Conservation (phyloP, 305 asterid genomes). For the Fraxinus dipetala region DNA sequence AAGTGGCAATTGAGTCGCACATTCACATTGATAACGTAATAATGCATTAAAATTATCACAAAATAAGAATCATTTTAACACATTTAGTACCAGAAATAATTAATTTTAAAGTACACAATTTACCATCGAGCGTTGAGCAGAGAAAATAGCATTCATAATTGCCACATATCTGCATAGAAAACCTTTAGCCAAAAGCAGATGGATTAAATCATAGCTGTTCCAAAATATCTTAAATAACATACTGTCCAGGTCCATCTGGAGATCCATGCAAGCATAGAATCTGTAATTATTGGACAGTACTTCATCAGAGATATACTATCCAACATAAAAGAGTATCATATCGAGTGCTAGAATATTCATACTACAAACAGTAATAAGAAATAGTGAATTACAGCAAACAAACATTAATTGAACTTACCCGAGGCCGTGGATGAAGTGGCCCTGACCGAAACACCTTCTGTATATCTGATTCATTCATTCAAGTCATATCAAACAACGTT, state of each 20-base stretch:
- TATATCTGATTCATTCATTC: slow-evolving; percentile 51
- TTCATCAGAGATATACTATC: slow-evolving; percentile 25
- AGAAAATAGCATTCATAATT: slow-evolving; percentile 89
- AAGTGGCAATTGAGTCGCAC: not conserved
- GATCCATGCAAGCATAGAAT: slow-evolving; percentile 94
- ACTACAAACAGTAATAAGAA: slow-evolving; percentile 1
- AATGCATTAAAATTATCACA: not conserved
- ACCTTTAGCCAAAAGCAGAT: slow-evolving; percentile 16
- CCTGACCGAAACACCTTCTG: slow-evolving; percentile 80
- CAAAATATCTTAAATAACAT: slow-evolving; percentile 32
- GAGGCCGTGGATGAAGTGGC: slow-evolving; percentile 84
- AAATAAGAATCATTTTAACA: not conserved
- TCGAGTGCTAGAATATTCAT: slow-evolving; percentile 10
- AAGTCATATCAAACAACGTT: slow-evolving; percentile 38
- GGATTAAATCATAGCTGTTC: slow-evolving; percentile 16
- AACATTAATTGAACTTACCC: slow-evolving; percentile 48
- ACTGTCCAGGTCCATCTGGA: slow-evolving; percentile 95
- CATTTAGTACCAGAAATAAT: not conserved
- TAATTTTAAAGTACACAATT: slow-evolving; percentile 11
- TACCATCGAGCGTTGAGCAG: slow-evolving; percentile 93
- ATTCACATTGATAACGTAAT: not conserved
- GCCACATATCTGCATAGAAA: slow-evolving; percentile 76
- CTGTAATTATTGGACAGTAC: slow-evolving; percentile 47
- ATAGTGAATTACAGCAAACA: not conserved
- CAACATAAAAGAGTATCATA: slow-evolving; percentile 18